Base-by-base conservation (phyloP, 208 protist genomes). In the Phytomonas sp. region DNA sequence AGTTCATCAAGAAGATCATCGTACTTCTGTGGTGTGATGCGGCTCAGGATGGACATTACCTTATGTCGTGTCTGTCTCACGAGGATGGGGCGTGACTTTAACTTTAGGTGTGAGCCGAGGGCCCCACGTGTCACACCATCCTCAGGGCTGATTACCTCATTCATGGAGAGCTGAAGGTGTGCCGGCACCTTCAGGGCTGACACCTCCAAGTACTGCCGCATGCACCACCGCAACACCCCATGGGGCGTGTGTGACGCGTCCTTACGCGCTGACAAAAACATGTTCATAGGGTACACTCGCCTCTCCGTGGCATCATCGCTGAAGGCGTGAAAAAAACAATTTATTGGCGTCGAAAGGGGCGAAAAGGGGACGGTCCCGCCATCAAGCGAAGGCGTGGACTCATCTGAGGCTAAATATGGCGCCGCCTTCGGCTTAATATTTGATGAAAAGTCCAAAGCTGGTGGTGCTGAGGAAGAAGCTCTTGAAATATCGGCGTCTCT, bases 231-330 rank as follows among this genome's bases (percentile, higher is more conserved):
- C 34, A 95, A 76, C 32, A 95, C 85, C 13, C 90, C 87, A 67
- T 91, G 85, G 23, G 90, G 90, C 37, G 90, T 95, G 79, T 95
- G 90, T 28, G 90, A 85, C 26, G 87, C 87, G 69, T 93, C 87
- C 28, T 79, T 75, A 36, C 90, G 87, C 9, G 83, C 79, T 6
- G 84, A 92, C 71, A 90, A 68, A 67, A 93, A 93, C 90, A 93
- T 93, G 46, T 88, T 83, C 30, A 88, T 43, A 28, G 90, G 81
- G 66, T 95, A 95, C 30, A 87, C 77, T 1, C 80, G 70, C 34
- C 30, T 70, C 26, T 64, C 71, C 32, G 74, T 82, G 11, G 89
- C 89, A 23, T 72, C 68, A 26, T 86, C 73, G 34, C 80, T 89
- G 75, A 93, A 89, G 71, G 62, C 80, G 78, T 91, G 79, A 37